A percentile compares a stretch with the other conserved stretches of the same genome.
phyloP scores from a whole-genome alignment of 2,329 filamentous ascomycete genomes.

The Apiospora phragmitis region DNA sequence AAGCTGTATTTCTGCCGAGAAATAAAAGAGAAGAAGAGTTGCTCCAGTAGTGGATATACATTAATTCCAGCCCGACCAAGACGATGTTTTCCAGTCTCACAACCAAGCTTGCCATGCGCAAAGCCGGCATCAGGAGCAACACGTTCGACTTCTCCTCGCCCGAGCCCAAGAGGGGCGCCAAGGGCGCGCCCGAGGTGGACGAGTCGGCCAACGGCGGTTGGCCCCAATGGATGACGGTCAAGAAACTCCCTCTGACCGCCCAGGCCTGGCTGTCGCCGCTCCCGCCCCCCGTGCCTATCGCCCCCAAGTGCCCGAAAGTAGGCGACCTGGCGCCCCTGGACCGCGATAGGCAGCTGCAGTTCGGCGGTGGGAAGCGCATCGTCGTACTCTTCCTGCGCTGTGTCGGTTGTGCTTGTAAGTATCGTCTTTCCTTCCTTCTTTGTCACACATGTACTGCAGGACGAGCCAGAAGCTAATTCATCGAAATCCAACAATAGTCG shows the following conservation, averaged over 20 bases:
- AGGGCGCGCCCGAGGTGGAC: constrained; percentile 30
- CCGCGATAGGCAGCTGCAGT: constrained; percentile 42
- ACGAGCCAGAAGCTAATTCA: constrained; percentile 7
- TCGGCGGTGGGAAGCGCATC: constrained; percentile 45
- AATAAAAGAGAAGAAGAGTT: background rate
- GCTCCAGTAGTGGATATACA: background rate
- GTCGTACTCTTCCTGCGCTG: constrained; percentile 55
- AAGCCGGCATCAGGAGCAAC: constrained; percentile 54
- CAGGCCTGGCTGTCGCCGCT: constrained; percentile 54
- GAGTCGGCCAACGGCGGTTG: constrained; percentile 27
- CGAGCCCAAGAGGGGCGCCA: constrained; percentile 29
- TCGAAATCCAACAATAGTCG: constrained; percentile 39
- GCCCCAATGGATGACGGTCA: constrained; percentile 50
- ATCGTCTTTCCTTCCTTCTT: background rate
- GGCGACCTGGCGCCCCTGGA: constrained; percentile 51
- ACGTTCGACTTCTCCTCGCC: constrained; percentile 44
- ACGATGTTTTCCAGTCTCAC: constrained; percentile 61
- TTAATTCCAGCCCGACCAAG: background rate
- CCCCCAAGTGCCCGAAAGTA: constrained; percentile 43
- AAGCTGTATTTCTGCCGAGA: background rate
- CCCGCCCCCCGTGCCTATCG: constrained; percentile 50
- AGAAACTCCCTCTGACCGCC: constrained; percentile 51
- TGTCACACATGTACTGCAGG: background rate
- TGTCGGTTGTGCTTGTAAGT: constrained; percentile 57
- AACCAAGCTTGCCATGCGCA: constrained; percentile 59